These are phyloP conservation scores for Chlamydomonas sp. DNA, from an alignment of 139 green algal genomes.

Conservation along the genomic window DNA sequence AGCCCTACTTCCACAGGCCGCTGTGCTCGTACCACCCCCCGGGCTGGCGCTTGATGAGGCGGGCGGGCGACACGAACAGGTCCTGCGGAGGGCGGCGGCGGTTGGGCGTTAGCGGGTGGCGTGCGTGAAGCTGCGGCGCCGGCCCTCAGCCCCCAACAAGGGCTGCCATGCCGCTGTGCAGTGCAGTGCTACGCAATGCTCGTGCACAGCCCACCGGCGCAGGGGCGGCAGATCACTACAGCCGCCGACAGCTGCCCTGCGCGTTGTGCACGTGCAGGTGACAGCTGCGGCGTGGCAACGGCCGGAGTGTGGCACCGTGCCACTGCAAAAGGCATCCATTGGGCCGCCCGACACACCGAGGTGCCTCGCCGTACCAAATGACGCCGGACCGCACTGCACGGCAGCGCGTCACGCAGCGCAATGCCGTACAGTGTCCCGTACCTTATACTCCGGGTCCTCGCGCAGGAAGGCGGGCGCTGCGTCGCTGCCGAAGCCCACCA, in stretches of 20 bases:
- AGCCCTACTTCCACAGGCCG: constrained; percentile 23
- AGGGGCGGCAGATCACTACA: too few relatives aligned
- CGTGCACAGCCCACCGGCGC: too few relatives aligned
- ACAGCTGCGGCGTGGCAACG: too few relatives aligned
- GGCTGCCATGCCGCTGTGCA: too few relatives aligned
- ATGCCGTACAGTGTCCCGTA: not conserved
- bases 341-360: too few relatives aligned
- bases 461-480: constrained; percentile 67
- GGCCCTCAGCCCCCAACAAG: not conserved
- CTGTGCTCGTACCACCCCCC: constrained; percentile 79
- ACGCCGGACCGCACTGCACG: not conserved
- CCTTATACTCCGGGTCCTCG: constrained; percentile 52
- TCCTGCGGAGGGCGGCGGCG: constrained; percentile 29
- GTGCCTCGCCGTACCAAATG: not conserved
- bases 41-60: constrained; percentile 74
- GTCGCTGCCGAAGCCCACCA: constrained; percentile 86
- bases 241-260: not conserved
- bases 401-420: not conserved
- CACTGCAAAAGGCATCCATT: too few relatives aligned
- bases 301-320: too few relatives aligned
- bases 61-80: constrained; percentile 84
- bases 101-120: too few relatives aligned
- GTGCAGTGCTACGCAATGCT: too few relatives aligned
- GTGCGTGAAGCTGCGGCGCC: not conserved
- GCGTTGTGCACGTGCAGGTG: not conserved